Base-by-base conservation (phyloP, 2,329 filamentous ascomycete genomes). In the Cyclaneusma minus region DNA sequence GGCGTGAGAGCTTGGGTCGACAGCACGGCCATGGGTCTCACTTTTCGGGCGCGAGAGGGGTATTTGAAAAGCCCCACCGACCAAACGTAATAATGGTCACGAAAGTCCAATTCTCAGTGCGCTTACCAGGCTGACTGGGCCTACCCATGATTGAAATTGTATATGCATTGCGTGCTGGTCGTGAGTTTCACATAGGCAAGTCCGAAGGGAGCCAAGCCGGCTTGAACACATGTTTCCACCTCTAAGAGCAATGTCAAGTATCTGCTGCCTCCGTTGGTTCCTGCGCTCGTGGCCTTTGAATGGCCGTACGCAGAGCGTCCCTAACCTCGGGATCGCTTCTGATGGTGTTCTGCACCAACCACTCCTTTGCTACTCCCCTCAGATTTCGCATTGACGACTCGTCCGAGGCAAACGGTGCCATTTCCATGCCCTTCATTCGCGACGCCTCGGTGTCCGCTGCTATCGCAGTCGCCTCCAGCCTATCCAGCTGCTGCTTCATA, bases 341-440 rank as follows among this genome's bases (percentile, higher is more conserved):
- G 32, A 91, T 78, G 9, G 75, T 85, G 45, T 91, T 91, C 49
- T 91, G 73, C 26, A 94, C 72, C 39, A 95, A 58, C 65, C 83
- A 92, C 42, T 89, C 81, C 51, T 75, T 79, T 53, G 94, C 67
- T 41, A 77, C 79, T 21, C 64, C 63, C 34, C 72, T 66, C 42
- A 91, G 53, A 32, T 69, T 70, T 22, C 58, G 59, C 24, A 77
- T 56, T n/a, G 60, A 61, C 33, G 67, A 63, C 18, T 64, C 55
- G 43, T 91, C 77, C n/a, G 73, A 75, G 26, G 62, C 68, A 50
- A 84, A 94, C 0, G 87, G 87, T 27, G 72, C 71, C 49, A 85
- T 65, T 42, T 91, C 83, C 48, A 92, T 60, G 24, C 76, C 72
- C 46, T 93, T 55, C 33, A 92, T 50, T 29, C 77, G 62, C 5